A percentile compares a stretch with the other conserved stretches of the same genome.
Evolutionary conservation across 1,284 basidiomycete species (phyloP).

Genomic region (Ceratobasidium papillatum): DNA sequence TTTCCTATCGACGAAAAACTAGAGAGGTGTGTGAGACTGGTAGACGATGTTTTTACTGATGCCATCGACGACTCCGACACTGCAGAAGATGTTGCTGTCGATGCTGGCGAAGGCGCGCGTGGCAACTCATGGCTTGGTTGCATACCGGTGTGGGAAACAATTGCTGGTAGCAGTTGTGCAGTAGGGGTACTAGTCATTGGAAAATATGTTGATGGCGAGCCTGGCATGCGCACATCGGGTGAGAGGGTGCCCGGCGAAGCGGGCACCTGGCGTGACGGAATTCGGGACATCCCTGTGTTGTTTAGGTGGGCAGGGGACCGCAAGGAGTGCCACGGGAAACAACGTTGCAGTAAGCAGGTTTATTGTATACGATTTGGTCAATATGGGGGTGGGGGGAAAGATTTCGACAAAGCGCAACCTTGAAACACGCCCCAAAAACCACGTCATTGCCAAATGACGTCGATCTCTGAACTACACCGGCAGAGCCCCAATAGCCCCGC

Average conservation of each 20-base stretch:
- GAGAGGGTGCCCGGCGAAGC: conserved; percentile 24
- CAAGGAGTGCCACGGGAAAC: background rate
- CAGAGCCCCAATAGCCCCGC: conserved; percentile 24
- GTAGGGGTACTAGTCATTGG: conserved; percentile 11
- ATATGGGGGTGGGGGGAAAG: background rate
- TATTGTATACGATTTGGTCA: background rate
- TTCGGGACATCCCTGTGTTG: conserved; percentile 22
- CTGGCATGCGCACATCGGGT: conserved; percentile 2
- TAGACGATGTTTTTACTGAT: conserved; percentile 17
- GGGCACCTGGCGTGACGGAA: conserved; percentile 21
- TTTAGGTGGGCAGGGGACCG: background rate
- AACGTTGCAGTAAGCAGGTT: background rate
- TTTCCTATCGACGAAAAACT: conserved; percentile 19
- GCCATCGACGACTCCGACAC: conserved; percentile 7
- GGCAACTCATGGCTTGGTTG: background rate
- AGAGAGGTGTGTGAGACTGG: conserved; percentile 4
- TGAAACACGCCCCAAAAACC: conserved; percentile 21
- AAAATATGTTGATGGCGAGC: conserved; percentile 15
- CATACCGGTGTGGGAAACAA: background rate
- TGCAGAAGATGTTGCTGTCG: conserved; percentile 13
- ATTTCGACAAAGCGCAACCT: conserved; percentile 12
- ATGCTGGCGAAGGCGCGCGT: conserved; percentile 20
- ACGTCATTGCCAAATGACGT: conserved; percentile 33
- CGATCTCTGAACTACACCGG: conserved; percentile 11
- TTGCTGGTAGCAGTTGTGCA: background rate